Evolutionary conservation across 1,139 yeast species (phyloP), one percentile per base, ranked within the genome.

Genomic region (Hansenula sp.): DNA sequence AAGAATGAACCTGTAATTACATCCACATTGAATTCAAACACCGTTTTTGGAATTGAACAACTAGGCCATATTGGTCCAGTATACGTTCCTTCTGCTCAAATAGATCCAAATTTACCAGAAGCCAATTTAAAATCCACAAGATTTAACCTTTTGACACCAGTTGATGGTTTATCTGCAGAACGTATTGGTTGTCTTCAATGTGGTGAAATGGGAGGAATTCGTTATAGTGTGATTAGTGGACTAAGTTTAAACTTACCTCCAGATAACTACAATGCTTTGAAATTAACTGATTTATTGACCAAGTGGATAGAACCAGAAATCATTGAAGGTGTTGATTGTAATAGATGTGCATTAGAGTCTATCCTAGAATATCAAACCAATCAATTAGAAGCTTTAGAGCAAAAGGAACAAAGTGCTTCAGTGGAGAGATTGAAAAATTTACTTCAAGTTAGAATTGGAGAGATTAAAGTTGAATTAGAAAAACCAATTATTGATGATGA

Each of bases 121-220:
- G 61, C 65, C 4, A 64, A 65, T 12, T 57, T 66, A 11, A 70
- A 71, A 47, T 73, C 70, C 20, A 66, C 64, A 44, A 80, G 82
- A 2, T 69, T 77, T 46, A 75, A 77, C 42, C 63, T 86, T 40
- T 60, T 88, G 4, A 88, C 96, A 0, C 97, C 97, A 0, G 89
- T 89, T 17, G 97, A 89, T 65, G 97, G 97, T 4, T 66, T 85
- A 3, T 77, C 83, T 21, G 92, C 87, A 2, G 95, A 86, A 55
- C 71, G 96, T 55, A 88, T 89, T 40, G 96, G 96, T 0, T 89
- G 97, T 60, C 70, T 86, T 37, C 71, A 74, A 16, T 89, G 97
- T 69, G 96, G 96, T 44, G 97, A 89, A 57, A 86, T 81, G 60
- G 96, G 96, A 38, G 97, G 97, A 2, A 82, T 89, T 21, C 71